phyloP scores from a whole-genome alignment of 2,329 filamentous ascomycete species.

The Fusarium sp. region DNA sequence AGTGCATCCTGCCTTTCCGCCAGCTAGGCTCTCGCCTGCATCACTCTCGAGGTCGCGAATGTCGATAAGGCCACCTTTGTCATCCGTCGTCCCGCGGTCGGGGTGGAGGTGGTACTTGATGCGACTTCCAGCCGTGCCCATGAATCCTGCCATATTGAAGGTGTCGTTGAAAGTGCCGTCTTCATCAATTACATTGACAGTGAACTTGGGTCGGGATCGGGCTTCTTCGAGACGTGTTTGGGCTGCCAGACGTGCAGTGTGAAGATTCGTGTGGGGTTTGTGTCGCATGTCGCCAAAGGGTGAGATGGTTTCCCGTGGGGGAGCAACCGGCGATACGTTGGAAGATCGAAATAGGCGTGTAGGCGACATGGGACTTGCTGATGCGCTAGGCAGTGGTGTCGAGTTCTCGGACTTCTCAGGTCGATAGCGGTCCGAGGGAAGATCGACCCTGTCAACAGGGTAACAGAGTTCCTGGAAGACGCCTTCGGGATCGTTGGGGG shows the following conservation, averaged over 20 bases:
- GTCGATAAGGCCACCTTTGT: constrained; percentile 66
- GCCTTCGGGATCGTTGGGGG: constrained; percentile 77
- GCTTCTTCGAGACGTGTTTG: constrained; percentile 73
- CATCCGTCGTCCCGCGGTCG: constrained; percentile 66
- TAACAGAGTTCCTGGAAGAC: constrained; percentile 76
- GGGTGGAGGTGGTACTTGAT: constrained; percentile 72
- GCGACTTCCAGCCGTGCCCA: constrained; percentile 68
- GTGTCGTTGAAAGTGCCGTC: constrained; percentile 63
- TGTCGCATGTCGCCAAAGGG: constrained; percentile 30
- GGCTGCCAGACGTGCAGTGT: constrained; percentile 69
- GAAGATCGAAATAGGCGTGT: constrained; percentile 51
- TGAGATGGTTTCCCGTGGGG: constrained; percentile 26
- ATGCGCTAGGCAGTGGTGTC: constrained; percentile 33
- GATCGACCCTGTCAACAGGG: constrained; percentile 66
- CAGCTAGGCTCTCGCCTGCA: constrained; percentile 58
- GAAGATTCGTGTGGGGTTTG: constrained; percentile 58
- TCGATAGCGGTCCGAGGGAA: constrained; percentile 62
- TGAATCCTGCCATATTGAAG: constrained; percentile 68
- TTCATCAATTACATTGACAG: constrained; percentile 68
- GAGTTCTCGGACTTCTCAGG: constrained; percentile 28
- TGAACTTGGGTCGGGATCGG: constrained; percentile 64
- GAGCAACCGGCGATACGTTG: constrained; percentile 51
- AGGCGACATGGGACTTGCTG: constrained; percentile 43
- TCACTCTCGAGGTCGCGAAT: constrained; percentile 63
- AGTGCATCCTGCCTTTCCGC: constrained; percentile 56